Percentiles rank a stretch among this genome's conserved stretches.
These are phyloP conservation scores for Maudiozyma serrabonitensis DNA, from an alignment of 805 yeast species.

Conservation along the genomic window DNA sequence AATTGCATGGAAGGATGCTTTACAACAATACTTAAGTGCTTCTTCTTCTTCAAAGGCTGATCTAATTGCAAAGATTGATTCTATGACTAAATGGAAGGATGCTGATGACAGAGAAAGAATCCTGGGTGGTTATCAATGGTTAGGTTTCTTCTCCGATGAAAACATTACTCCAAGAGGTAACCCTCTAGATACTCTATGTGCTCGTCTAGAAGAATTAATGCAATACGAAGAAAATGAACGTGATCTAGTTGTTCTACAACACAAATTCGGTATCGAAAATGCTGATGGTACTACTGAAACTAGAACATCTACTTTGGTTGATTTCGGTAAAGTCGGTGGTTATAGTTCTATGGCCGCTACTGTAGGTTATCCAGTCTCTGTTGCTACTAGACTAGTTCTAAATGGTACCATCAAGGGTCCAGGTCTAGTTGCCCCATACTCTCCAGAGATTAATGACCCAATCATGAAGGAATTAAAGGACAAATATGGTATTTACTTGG, in stretches of 20 bases:
- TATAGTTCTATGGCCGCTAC: conserved; percentile 98
- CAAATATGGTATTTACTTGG: conserved; percentile 75
- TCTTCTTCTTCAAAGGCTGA: conserved; percentile 60
- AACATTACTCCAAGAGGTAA: conserved; percentile 81
- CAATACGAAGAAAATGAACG: conserved; percentile 94
- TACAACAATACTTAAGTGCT: conserved; percentile 67
- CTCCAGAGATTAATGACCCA: conserved; percentile 83
- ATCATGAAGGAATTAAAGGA: conserved; percentile 87
- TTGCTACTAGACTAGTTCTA: conserved; percentile 79
- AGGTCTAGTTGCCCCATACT: conserved; percentile 89
- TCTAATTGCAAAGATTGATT: conserved; percentile 62
- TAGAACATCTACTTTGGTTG: conserved; percentile 92
- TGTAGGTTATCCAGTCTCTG: conserved; percentile 98
- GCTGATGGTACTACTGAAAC: conserved; percentile 84
- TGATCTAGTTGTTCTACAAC: conserved; percentile 91
- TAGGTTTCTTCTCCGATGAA: conserved; percentile 77
- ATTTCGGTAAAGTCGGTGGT: conserved; percentile 79
- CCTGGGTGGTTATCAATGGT: conserved; percentile 83
- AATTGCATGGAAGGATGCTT: conserved; percentile 82
- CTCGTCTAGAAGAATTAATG: conserved; percentile 90
- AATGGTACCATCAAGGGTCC: conserved; percentile 68
- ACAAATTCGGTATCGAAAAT: conserved; percentile 96
- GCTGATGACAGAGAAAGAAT: conserved; percentile 80
- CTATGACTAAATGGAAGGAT: conserved; percentile 71
- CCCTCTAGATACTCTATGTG: conserved; percentile 93